Base-by-base conservation (phyloP, 2,329 filamentous ascomycete genomes). In the Hypoxylon sp. region DNA sequence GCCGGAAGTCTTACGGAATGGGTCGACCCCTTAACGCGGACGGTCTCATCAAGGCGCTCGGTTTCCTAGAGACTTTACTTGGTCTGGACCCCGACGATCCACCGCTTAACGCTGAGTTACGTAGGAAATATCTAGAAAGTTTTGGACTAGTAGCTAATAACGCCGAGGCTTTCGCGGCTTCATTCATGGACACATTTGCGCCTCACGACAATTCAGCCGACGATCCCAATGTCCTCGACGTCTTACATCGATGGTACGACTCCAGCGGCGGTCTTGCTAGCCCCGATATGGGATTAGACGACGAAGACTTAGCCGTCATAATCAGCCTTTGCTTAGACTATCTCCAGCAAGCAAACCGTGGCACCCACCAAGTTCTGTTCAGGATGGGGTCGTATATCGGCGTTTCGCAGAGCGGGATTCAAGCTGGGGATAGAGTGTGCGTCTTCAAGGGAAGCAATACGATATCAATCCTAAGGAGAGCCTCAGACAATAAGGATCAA, bases 371-470 rank as follows among this genome's bases (percentile, higher is more conserved):
- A 10, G 37, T 60, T 44, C 47, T 60, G 1, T 51, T 60, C n/a
- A 39, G 35, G 27, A 46, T 44, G 31, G 47, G 56, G 11, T 32
- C 21, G 24, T 52, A 52, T 5, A 44, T 60, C n/a, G 56, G 56
- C 13, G 19, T 60, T 11, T 60, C 56, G 8, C 47, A 29, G 17
- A 47, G 46, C 6, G 56, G 46, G 24, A 52, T 60, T 21, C 56
- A 44, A 32, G 19, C 44, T 32, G 56, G 56, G 5, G 47, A 60
- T 24, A 47, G 37, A 24, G 32, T 52, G n/a, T 60, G 24, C 24
- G 35, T 52, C 32, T 51, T 59, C 11, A 52, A 59, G 15, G 56
- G 32, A 17, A 60, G 56, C 11, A 52, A 60, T 8, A 52, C 56
- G n/a, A 15, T 60, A 21, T 60, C 56, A 0, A 24, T 60, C 15